Evolutionary conservation across 2,329 filamentous ascomycete genomes (phyloP), one percentile per base, ranked within the genome.

Genomic region (Alternaria arbusti): DNA sequence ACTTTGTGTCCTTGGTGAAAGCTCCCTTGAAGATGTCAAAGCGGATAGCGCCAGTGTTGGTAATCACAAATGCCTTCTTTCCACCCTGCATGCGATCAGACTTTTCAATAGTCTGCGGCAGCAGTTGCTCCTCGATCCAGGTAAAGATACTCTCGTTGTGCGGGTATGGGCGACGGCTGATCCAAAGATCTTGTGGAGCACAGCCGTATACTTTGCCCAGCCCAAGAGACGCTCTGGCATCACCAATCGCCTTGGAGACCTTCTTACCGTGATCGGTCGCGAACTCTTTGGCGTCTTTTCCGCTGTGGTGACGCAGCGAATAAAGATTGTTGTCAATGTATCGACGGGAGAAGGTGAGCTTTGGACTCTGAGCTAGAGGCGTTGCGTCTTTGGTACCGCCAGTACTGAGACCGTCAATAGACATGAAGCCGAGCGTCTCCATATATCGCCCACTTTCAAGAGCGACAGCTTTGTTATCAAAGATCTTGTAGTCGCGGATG

Each of bases 251-350:
- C 20, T 83, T 79, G 47, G 89, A 93, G 12, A 94, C 90, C 58
- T 91, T 90, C 55, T 84, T 86, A 17, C 95, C 95, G 50, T 90
- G 86, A 13, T 89, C 83, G 0, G 95, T 97, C 2, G 88, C 86
- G 75, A 98, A 98, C 0, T 88, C 91, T 0, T 87, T 84, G 15
- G 86, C 84, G 70, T 95, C 89, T 28, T 91, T 87, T 0, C 88
- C 88, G 3, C 91, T 92, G 78, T 98, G 95, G 72, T 96, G 87
- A 72, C 94, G 87, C 63, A 96, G 86, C 1, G 94, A 96, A 65
- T 89, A 91, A 0, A 97, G 84, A 71, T 98, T 98, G 81, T 94
- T 97, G 81, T 98, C 95, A 64, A 98, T 95, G 80, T 97, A 98
- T 63, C 90, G 87, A 49, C 95, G 88, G 57, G 86, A 86, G 76